A percentile compares a stretch with the other conserved stretches of the same genome.
phyloP scores from a whole-genome alignment of 2,329 filamentous ascomycete genomes.

The Trichoderma pleuroti region DNA sequence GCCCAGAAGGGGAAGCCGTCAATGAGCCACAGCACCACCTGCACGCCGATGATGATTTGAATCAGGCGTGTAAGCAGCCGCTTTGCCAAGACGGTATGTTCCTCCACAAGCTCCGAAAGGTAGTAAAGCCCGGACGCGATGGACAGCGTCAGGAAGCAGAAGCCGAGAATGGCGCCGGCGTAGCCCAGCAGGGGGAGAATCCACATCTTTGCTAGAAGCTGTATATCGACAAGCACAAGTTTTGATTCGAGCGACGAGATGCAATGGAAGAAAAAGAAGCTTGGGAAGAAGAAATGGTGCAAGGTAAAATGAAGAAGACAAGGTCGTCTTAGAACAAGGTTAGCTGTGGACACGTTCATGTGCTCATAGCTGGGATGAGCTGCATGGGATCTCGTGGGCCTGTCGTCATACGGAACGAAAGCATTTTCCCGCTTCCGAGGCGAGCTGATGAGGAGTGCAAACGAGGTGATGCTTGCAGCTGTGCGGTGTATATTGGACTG shows the following conservation, averaged over 20 bases:
- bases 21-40: conserved; percentile 70
- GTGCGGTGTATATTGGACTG: not conserved
- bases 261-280: not conserved
- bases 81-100: conserved; percentile 91
- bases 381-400: not conserved
- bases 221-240: not conserved
- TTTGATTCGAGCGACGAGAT: not conserved
- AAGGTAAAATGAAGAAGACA: not conserved
- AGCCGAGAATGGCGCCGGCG: conserved; percentile 79
- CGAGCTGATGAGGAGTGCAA: not conserved
- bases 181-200: conserved; percentile 91
- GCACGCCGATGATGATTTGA: conserved; percentile 72
- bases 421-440: conserved; percentile 18
- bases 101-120: conserved; percentile 94
- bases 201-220: conserved; percentile 68
- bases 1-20: conserved; percentile 81
- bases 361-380: conserved; percentile 5
- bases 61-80: conserved; percentile 82
- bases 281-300: not conserved
- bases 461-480: not conserved
- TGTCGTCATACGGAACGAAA: conserved; percentile 13
- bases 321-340: conserved; percentile 1
- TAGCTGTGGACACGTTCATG: conserved; percentile 23
- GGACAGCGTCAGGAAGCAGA: conserved; percentile 88
- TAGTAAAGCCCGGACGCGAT: conserved; percentile 99